Base-by-base conservation (phyloP, 192 early-diverging fungal species). In the Entrophospora sp. region DNA sequence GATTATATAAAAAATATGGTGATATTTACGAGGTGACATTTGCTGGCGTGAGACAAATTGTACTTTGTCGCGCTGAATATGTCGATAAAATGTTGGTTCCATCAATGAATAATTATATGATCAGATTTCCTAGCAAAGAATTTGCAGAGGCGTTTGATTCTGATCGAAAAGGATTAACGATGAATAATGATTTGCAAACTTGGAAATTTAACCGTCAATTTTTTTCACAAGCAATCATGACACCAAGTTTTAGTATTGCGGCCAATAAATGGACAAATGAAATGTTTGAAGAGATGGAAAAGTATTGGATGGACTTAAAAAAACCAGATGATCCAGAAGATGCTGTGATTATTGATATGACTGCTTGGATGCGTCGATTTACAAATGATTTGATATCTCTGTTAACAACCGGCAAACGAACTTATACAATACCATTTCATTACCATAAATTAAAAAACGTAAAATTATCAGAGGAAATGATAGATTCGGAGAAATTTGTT, bases 301-400 rank as follows among this genome's bases (percentile, higher is more conserved):
- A 13, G 14, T 51, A 51, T 16, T 51, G 48, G 48, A 27, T n/a
- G n/a, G n/a, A n/a, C n/a, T n/a, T n/a, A n/a, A n/a, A n/a, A n/a
- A n/a, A n/a, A n/a, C n/a, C n/a, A n/a, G n/a, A n/a, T 14, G 5
- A 1, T 1, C 7, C 1, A 34, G 61, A 64, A 1, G 46, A 34
- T 34, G 0, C 2, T 13, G 34, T 12, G 24, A 36, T 30, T 30
- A 51, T 36, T 16, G 62, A 64, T 25, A 35, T 34, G 4, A 10
- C 62, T 5, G 22, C 34, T 52, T 64, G 62, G 62, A 51, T 51
- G 46, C 62, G 46, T 37, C 32, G 48, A 30, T 64, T 64, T 64
- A 64, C 46, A 14, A 30, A 22, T 35, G 62, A 64, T 49, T 51
- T 64, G 27, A 64, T 51, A 8, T 12, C 46, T 1, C 12, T 51